These are phyloP conservation scores for Amauroascus verrucosus DNA, from an alignment of 2,329 filamentous ascomycete species.

Conservation along the genomic window DNA sequence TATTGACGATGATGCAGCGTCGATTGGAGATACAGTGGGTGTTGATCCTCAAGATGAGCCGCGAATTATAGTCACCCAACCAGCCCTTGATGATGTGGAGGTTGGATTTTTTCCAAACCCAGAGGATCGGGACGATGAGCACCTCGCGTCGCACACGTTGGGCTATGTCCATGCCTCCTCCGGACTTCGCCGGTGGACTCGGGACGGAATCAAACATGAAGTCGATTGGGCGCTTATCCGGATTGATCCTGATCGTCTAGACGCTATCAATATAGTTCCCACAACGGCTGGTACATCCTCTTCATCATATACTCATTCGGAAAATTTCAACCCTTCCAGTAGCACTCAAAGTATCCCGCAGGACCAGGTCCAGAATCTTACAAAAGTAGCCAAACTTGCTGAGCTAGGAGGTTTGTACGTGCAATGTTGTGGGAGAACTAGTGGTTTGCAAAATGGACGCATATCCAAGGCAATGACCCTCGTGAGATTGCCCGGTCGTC, in stretches of 20 bases:
- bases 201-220: constrained; percentile 68
- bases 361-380: constrained; percentile 36
- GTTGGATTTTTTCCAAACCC: constrained; percentile 74
- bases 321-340: neutral
- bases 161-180: constrained; percentile 84
- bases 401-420: constrained; percentile 64
- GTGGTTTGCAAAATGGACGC: constrained; percentile 66
- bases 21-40: constrained; percentile 66
- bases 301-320: neutral
- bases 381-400: constrained; percentile 45
- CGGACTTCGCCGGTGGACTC: constrained; percentile 66
- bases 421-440: constrained; percentile 80
- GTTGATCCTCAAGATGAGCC: constrained; percentile 64
- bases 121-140: constrained; percentile 66
- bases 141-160: constrained; percentile 68
- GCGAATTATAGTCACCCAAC: constrained; percentile 76
- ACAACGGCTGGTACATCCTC: constrained; percentile 1
- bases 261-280: constrained; percentile 59
- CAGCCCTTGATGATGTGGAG: constrained; percentile 76
- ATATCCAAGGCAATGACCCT: constrained; percentile 70
- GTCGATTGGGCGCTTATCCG: constrained; percentile 92
- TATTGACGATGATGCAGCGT: constrained; percentile 43
- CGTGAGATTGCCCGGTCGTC: constrained; percentile 77
- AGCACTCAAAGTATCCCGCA: neutral
- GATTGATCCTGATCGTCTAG: constrained; percentile 60